Conservation (phyloP, 352 stramenopile genomes). For the Pythium pyrilobum region DNA sequence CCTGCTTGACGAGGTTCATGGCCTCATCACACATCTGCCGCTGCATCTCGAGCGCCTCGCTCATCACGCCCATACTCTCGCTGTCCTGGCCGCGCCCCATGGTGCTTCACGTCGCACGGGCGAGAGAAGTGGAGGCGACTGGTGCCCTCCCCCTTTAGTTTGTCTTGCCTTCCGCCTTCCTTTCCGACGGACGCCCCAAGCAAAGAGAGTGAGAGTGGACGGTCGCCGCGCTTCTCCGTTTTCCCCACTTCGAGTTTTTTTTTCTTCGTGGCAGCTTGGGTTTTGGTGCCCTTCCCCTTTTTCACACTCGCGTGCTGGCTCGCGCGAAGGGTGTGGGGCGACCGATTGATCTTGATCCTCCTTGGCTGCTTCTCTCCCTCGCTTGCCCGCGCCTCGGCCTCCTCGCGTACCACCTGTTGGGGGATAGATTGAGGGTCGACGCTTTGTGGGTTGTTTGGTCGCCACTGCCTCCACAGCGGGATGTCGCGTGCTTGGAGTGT, state of each 20-base stretch:
- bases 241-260: neutral
- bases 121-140: neutral
- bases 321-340: neutral
- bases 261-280: neutral
- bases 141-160: neutral
- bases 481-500: conserved; percentile 11
- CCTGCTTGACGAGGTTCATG: conserved; percentile 34
- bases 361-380: neutral
- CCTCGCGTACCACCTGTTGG: conserved; percentile 1
- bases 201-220: conserved; percentile 12
- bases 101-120: neutral
- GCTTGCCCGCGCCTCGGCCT: too few relatives aligned
- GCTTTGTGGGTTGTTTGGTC: conserved; percentile 9
- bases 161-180: neutral
- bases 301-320: neutral
- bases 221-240: too few relatives aligned
- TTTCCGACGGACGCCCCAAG: conserved; percentile 1
- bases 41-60: conserved; percentile 31
- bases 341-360: too few relatives aligned
- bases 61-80: conserved; percentile 22
- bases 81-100: conserved; percentile 18
- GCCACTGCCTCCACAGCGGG: neutral
- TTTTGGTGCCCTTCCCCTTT: neutral
- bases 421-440: conserved; percentile 2
- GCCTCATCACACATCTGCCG: conserved; percentile 32